Percentiles rank a stretch among this genome's conserved stretches.
Evolutionary conservation across 2,329 filamentous ascomycete species (phyloP).

Genomic region (Aspergillus sp.): DNA sequence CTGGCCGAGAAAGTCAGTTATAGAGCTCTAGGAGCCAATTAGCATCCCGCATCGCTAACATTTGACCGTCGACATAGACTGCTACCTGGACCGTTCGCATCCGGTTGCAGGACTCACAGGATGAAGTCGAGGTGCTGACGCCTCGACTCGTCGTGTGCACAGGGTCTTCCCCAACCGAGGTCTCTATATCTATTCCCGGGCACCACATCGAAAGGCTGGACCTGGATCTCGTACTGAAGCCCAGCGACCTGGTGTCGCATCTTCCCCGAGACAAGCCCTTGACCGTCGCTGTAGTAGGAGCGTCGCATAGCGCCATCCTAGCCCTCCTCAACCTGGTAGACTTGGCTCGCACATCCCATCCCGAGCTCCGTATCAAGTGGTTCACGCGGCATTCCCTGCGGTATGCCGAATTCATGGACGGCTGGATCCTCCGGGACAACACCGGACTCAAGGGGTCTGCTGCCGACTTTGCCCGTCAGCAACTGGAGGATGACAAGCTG

Average conservation of each 20-base stretch:
- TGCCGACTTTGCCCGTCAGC: slow-evolving; percentile 59
- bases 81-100: slow-evolving; percentile 38
- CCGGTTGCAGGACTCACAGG: slow-evolving; percentile 27
- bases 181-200: slow-evolving; percentile 46
- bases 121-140: slow-evolving; percentile 38
- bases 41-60: slow-evolving; percentile 16
- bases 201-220: slow-evolving; percentile 48
- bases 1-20: slow-evolving; percentile 32
- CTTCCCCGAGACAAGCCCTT: slow-evolving; percentile 38
- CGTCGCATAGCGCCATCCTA: slow-evolving; percentile 64
- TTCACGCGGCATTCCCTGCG: slow-evolving; percentile 62
- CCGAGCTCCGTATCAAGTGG: slow-evolving; percentile 60
- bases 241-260: slow-evolving; percentile 49
- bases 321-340: slow-evolving; percentile 63
- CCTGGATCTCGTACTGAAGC: slow-evolving; percentile 59
- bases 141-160: slow-evolving; percentile 60
- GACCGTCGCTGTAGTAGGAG: slow-evolving; percentile 61
- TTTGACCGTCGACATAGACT: slow-evolving; percentile 19
- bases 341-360: slow-evolving; percentile 54
- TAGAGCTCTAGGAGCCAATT: neutral
- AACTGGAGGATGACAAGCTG: slow-evolving; percentile 58
- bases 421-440: slow-evolving; percentile 66
- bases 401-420: slow-evolving; percentile 63
- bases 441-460: slow-evolving; percentile 65
- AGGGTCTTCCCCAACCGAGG: slow-evolving; percentile 54